Base-by-base conservation (phyloP, 371 early-diverging fungal species). In the Rhizopus microsporus region DNA sequence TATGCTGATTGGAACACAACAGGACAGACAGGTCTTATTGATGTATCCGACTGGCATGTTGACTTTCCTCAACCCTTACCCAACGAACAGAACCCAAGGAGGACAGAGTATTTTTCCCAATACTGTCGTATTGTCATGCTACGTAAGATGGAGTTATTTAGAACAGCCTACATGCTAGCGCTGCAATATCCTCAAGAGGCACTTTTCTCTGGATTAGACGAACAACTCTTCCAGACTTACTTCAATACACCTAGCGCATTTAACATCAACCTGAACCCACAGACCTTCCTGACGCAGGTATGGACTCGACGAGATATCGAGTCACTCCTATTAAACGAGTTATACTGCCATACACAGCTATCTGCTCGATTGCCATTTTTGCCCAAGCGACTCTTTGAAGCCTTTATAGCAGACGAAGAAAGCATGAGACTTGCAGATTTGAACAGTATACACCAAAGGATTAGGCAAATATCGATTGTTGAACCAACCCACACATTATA, bases 1-100 rank as follows among this genome's bases (percentile, higher is more conserved):
- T 74, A 65, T 65, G 58, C 79, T 5, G 65, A 67, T 16, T 63
- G 59, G 61, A 79, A 79, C 53, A 49, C 63, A 12, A 56, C 71
- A 5, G 76, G 71, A 7, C 31, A 50, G 2, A 64, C 68, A 7
- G 79, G 79, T 0, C 17, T 59, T 29, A 72, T 79, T 37, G 62
- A 62, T 30, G 69, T 75, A 9, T 52, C 57, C 4, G 56, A 74
- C 8, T 75, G 76, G 74, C 70, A 79, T 34, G 79, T 75, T 12
- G 62, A 79, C 46, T 75, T 74, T 31, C 76, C 76, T 7, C 72
- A 62, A 32, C 67, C 67, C 1, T 48, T 79, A 17, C 62, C 72
- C 3, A 52, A 40, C 4, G 79, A 79, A 49, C 15, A 16, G 1
- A 9, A 57, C 0, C 37, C 50, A 5, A 62, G 59, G 37, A 42